These are phyloP conservation scores for Madurella mycetomatis DNA, from an alignment of 2,329 filamentous ascomycete species.

Conservation along the genomic window DNA sequence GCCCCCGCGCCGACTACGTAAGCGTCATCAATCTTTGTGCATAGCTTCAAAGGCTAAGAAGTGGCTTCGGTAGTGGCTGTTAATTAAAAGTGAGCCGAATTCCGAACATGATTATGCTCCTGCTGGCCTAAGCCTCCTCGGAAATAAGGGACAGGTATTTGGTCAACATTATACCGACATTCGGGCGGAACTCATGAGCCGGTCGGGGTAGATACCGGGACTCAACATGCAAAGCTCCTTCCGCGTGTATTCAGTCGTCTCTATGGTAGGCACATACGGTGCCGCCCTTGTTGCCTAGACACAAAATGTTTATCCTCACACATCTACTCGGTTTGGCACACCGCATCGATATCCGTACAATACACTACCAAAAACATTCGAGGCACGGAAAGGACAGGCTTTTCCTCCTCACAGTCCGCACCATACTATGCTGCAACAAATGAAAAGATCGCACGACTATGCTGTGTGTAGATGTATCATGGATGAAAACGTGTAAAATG, in stretches of 20 bases:
- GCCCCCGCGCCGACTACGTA: conserved; percentile 11
- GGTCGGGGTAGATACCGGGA: no score
- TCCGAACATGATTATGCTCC: no score
- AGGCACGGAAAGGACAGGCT: conserved; percentile 6
- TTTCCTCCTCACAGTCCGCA: conserved; percentile 9
- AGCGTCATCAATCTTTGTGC: conserved; percentile 7
- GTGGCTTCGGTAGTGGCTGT: neutral
- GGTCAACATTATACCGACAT: no score
- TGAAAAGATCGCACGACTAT: neutral
- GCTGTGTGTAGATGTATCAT: conserved; percentile 1
- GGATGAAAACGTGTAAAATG: neutral
- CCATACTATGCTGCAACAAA: conserved; percentile 15
- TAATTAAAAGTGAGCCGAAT: conserved; percentile 1
- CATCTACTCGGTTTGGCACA: neutral
- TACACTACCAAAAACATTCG: neutral
- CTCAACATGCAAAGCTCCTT: neutral
- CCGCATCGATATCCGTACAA: neutral
- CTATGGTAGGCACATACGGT: neutral
- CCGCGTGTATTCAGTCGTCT: neutral
- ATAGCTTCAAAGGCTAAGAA: neutral
- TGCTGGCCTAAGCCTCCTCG: no score
- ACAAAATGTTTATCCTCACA: neutral
- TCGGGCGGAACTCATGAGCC: no score
- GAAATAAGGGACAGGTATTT: no score
- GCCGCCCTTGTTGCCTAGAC: neutral